Evolutionary conservation across 2,329 filamentous ascomycete genomes (phyloP).

Genomic region (Pseudogymnoascus sp.): DNA sequence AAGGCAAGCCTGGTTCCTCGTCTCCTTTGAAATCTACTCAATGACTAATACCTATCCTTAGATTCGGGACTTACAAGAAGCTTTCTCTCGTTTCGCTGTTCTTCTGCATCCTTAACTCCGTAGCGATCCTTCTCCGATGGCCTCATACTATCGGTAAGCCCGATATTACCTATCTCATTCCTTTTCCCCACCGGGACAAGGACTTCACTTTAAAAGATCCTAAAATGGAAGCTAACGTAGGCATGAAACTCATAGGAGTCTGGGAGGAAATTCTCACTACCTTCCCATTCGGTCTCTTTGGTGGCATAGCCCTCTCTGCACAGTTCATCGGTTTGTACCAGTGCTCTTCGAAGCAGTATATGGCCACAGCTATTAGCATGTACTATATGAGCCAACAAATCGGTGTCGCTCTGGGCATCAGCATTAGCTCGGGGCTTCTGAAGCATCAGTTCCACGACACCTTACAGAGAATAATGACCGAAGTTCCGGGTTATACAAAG

Average conservation of each 20-base stretch:
- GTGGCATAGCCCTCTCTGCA: slow-evolving; percentile 16
- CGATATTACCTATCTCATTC: not conserved
- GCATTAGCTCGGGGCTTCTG: slow-evolving; percentile 15
- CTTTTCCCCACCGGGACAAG: not conserved
- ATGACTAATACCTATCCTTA: slow-evolving; percentile 7
- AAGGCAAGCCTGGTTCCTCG: slow-evolving; percentile 6
- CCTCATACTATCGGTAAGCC: slow-evolving; percentile 14
- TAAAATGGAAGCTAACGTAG: not conserved
- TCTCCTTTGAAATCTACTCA: not conserved
- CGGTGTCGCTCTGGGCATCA: slow-evolving; percentile 18
- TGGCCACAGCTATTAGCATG: slow-evolving; percentile 18
- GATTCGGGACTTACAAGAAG: slow-evolving; percentile 17
- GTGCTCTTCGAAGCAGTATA: slow-evolving; percentile 17
- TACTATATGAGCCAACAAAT: slow-evolving; percentile 21
- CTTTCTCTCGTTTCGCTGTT: slow-evolving; percentile 16
- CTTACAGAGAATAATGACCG: slow-evolving; percentile 10
- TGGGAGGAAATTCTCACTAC: slow-evolving; percentile 12
- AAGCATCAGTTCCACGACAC: slow-evolving; percentile 14
- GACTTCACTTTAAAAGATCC: not conserved
- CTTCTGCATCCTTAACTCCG: slow-evolving; percentile 13
- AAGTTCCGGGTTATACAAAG: slow-evolving; percentile 13
- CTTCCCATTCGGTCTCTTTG: slow-evolving; percentile 18
- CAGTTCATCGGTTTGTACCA: slow-evolving; percentile 18
- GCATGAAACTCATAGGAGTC: not conserved
- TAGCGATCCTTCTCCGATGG: slow-evolving; percentile 16